Base-by-base conservation (phyloP, 441 rosid genomes). In the Brassica hybrid region DNA sequence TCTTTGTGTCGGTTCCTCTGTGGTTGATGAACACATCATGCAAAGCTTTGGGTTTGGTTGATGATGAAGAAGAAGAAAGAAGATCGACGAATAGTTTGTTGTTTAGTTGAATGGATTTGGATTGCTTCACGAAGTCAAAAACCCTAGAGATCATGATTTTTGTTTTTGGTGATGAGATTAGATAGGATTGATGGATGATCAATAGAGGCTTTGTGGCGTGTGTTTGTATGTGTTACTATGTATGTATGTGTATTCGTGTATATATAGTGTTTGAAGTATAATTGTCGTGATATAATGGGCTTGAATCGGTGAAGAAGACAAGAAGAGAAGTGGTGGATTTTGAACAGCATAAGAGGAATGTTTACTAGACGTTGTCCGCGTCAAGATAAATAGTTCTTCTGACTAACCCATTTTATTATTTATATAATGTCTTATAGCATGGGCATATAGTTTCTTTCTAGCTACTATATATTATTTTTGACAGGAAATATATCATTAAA, bases 11-110 rank as follows among this genome's bases (percentile, higher is more conserved):
- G 13, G 83, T 18, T 3, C 97, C 91, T 79, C 97, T 84, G 43
- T 90, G 97, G 70, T 92, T 92, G 21, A 92, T 88, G 89, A 92
- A 90, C 67, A 92, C 94, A 30, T 92, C 91, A 21, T 82, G 85
- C 0, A 80, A 54, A 43, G 74, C 77, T 56, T 84, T 72, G 0
- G 79, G 76, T 65, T 75, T 80, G 50, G 60, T 32, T 10, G 75
- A 19, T 69, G 78, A 7, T 19, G 82, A 63, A 7, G 77, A 52
- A 41, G 78, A 52, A 41, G 78, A 56, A 64, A 74, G 78, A 73
- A 79, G 67, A 63, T 79, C 67, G 1, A 69, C 63, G 12, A 74
- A 27, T 1, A 4, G 6, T 43, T 32, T 74, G 43, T 69, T 69
- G 71, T 69, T 79, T n/a, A 68, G 71, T 11, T 74, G 71, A 54